Evolutionary conservation across 176 grass and related monocot genomes (phyloP).

Genomic region (Oryza nivara): DNA sequence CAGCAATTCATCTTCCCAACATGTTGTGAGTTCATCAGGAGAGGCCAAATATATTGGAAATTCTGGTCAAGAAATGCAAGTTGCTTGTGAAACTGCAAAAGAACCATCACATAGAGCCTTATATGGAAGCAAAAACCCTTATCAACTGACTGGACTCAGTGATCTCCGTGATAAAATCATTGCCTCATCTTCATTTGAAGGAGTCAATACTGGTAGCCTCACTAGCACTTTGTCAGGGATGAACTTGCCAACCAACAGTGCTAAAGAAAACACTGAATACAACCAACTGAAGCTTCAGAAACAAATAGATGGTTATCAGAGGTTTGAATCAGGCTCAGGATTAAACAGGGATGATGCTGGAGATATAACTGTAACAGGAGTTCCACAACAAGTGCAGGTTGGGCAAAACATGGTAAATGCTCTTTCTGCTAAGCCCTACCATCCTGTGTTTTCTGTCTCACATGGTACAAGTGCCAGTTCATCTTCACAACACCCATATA

Average conservation of each 20-base stretch:
- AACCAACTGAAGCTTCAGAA: background rate
- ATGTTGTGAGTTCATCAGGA: background rate
- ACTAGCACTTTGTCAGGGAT: conserved; percentile 7
- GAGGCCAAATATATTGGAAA: background rate
- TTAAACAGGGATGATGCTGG: background rate
- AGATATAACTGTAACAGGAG: background rate
- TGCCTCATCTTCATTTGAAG: background rate
- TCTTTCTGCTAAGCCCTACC: background rate
- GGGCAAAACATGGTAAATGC: conserved; percentile 19
- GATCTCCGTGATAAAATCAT: background rate
- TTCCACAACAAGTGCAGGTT: background rate
- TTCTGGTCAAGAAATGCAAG: background rate
- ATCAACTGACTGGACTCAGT: background rate
- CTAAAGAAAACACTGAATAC: background rate
- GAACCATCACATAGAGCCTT: background rate
- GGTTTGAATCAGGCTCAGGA: background rate
- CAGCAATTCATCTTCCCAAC: background rate
- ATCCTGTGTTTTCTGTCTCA: conserved; percentile 12
- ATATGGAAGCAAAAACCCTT: background rate
- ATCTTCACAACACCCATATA: background rate
- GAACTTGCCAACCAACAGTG: background rate
- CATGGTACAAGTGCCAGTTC: background rate
- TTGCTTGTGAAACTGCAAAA: background rate
- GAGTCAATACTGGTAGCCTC: background rate
- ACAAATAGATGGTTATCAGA: background rate